These are phyloP conservation scores for Erysimum cheiranthoides DNA, from an alignment of 345 rosid species.

Conservation along the genomic window DNA sequence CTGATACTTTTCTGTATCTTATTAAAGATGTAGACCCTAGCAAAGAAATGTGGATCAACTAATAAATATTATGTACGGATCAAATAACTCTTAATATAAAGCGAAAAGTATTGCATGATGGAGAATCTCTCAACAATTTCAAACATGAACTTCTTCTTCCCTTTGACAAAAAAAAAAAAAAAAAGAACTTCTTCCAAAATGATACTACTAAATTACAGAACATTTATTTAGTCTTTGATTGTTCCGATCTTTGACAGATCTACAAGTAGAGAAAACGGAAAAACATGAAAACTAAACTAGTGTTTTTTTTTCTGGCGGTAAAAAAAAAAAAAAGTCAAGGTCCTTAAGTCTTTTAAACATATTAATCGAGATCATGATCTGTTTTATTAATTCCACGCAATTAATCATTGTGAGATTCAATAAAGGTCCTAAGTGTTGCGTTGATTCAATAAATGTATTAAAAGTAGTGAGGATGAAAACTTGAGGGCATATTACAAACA, in stretches of 20 bases:
- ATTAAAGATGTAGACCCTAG: slow-evolving; percentile 37
- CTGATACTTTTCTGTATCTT: slow-evolving; percentile 6
- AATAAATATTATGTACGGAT: slow-evolving; percentile 27
- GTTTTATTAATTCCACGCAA: background rate
- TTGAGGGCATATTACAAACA: background rate
- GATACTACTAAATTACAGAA: background rate
- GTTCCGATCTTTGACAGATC: slow-evolving; percentile 1
- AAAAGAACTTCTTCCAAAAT: slow-evolving; percentile 8
- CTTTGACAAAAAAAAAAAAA: too few species aligned
- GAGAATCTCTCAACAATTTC: slow-evolving; percentile 14
- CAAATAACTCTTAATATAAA: background rate
- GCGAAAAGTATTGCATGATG: slow-evolving; percentile 15
- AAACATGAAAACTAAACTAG: background rate
- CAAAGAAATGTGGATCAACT: slow-evolving; percentile 7
- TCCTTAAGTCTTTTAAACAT: background rate
- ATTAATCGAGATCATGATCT: slow-evolving; percentile 13
- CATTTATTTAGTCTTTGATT: background rate
- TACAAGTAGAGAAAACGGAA: background rate
- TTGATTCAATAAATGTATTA: background rate
- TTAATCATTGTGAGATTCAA: background rate
- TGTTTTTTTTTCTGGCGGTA: background rate
- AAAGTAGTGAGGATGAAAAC: background rate
- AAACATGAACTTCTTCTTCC: slow-evolving; percentile 21
- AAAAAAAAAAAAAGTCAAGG: too few species aligned
- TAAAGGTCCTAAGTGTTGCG: background rate